These are phyloP conservation scores for Nakaseomyces glabratus DNA, from an alignment of 1,139 yeast species.

Conservation along the genomic window DNA sequence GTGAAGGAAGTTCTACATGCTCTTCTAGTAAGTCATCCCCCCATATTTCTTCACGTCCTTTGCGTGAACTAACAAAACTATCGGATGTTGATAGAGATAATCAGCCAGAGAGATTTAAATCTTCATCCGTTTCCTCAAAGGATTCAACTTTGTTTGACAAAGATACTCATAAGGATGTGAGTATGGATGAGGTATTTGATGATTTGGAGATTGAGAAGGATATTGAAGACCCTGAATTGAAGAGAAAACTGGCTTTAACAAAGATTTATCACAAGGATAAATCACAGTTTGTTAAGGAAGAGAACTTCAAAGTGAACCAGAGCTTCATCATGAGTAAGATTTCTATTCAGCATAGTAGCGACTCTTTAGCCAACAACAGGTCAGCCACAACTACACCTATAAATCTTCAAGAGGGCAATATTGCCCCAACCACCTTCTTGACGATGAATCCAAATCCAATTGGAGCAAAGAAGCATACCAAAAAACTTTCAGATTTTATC, in stretches of 20 bases:
- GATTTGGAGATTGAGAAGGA: slow-evolving; percentile 7
- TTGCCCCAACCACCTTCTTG: slow-evolving; percentile 10
- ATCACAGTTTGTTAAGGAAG: slow-evolving; percentile 25
- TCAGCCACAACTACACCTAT: neutral
- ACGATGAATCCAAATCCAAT: slow-evolving; percentile 30
- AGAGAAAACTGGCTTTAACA: slow-evolving; percentile 20
- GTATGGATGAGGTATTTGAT: neutral
- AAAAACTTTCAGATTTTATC: slow-evolving; percentile 60
- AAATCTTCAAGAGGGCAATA: neutral
- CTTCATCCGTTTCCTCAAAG: neutral
- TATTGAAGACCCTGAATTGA: slow-evolving; percentile 16
- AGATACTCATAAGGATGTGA: neutral
- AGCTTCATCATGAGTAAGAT: slow-evolving; percentile 21
- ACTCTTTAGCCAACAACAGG: slow-evolving; percentile 9
- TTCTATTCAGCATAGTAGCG: slow-evolving; percentile 16
- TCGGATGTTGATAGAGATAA: slow-evolving; percentile 8
- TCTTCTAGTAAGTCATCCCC: slow-evolving; percentile 22
- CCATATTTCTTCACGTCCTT: slow-evolving; percentile 13
- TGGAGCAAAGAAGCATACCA: slow-evolving; percentile 54
- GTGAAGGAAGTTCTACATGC: slow-evolving; percentile 23
- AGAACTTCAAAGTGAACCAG: slow-evolving; percentile 26
- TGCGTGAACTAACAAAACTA: slow-evolving; percentile 6
- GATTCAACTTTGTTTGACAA: slow-evolving; percentile 5
- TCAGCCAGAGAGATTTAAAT: slow-evolving; percentile 5
- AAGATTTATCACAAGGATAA: slow-evolving; percentile 25